phyloP scores from a whole-genome alignment of 2,329 filamentous ascomycete species.

The Lachnellula subtilissima region DNA sequence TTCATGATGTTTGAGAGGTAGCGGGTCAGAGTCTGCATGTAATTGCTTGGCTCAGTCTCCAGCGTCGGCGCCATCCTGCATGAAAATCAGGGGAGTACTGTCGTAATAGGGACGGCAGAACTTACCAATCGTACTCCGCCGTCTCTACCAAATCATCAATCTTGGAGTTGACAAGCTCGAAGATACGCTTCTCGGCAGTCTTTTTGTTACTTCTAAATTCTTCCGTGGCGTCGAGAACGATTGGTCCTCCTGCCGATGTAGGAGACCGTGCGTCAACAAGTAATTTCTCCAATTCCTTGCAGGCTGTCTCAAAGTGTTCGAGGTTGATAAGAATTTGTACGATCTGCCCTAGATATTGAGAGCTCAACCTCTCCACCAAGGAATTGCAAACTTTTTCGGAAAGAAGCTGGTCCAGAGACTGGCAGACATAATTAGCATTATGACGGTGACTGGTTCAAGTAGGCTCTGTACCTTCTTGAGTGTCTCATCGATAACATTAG shows the following conservation, averaged over 20 bases:
- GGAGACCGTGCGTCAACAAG: constrained; percentile 81
- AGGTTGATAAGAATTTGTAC: constrained; percentile 98
- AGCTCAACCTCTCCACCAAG: constrained; percentile 79
- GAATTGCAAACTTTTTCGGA: constrained; percentile 88
- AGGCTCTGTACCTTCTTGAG: constrained; percentile 60
- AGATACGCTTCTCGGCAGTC: constrained; percentile 93
- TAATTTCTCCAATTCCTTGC: constrained; percentile 80
- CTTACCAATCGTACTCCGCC: constrained; percentile 89
- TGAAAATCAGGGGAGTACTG: not conserved
- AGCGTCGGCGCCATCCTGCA: constrained; percentile 51
- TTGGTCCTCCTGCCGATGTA: constrained; percentile 71
- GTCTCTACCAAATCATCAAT: constrained; percentile 97
- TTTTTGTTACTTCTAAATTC: constrained; percentile 89
- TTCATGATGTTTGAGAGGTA: constrained; percentile 97
- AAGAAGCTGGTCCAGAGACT: constrained; percentile 93
- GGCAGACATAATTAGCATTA: not conserved
- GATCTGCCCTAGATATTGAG: constrained; percentile 94
- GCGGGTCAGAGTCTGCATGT: constrained; percentile 90
- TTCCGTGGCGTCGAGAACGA: constrained; percentile 76
- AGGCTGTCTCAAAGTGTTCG: constrained; percentile 93
- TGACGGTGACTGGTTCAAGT: not conserved
- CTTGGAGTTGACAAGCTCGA: constrained; percentile 97
- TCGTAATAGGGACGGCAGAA: not conserved
- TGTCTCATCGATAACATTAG: constrained; percentile 84
- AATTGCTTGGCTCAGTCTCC: constrained; percentile 74